Evolutionary conservation across 1,139 yeast genomes (phyloP).

Genomic region (Candida sp.): DNA sequence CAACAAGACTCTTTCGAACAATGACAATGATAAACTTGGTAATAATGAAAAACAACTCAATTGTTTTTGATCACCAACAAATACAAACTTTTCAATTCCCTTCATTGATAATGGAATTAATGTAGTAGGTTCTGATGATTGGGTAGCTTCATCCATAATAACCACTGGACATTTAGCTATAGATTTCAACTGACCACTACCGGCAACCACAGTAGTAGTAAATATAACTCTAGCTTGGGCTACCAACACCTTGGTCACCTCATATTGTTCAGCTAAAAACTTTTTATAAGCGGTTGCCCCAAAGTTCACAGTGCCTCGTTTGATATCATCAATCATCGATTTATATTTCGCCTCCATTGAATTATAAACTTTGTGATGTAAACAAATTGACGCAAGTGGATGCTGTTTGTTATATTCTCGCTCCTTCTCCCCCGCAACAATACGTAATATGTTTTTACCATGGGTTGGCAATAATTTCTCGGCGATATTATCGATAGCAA

Average conservation of each 20-base stretch:
- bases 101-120: slow-evolving; percentile 68
- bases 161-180: slow-evolving; percentile 60
- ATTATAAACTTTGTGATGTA: slow-evolving; percentile 57
- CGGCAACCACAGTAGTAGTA: slow-evolving; percentile 71
- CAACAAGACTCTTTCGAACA: slow-evolving; percentile 55
- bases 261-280: slow-evolving; percentile 42
- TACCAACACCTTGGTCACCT: slow-evolving; percentile 19
- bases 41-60: slow-evolving; percentile 67
- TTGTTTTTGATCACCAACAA: slow-evolving; percentile 70
- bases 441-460: slow-evolving; percentile 53
- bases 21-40: slow-evolving; percentile 54
- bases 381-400: slow-evolving; percentile 55
- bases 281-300: slow-evolving; percentile 40
- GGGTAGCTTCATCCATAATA: slow-evolving; percentile 62
- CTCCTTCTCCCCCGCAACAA: slow-evolving; percentile 60
- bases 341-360: slow-evolving; percentile 44
- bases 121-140: slow-evolving; percentile 68
- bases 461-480: slow-evolving; percentile 54
- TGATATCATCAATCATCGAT: slow-evolving; percentile 40
- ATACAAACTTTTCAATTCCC: slow-evolving; percentile 63
- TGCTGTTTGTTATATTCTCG: slow-evolving; percentile 54
- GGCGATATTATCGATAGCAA: slow-evolving; percentile 75
- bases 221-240: slow-evolving; percentile 68
- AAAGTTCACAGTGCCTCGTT: slow-evolving; percentile 29
- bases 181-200: slow-evolving; percentile 59